phyloP scores from a whole-genome alignment of 139 green algal genomes.

The Parachlorella kessleri region DNA sequence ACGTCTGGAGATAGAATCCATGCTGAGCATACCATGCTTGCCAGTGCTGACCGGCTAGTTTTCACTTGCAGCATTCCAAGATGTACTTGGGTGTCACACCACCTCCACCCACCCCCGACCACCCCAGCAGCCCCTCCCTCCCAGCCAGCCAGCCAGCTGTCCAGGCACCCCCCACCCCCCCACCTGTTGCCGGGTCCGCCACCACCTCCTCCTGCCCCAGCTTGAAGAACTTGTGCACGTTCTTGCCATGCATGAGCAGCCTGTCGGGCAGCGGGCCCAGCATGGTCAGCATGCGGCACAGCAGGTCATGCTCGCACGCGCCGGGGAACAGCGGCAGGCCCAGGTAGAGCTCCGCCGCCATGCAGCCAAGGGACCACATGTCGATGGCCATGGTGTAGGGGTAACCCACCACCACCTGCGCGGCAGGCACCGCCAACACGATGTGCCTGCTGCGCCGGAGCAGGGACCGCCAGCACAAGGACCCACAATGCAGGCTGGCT shows the following conservation, averaged over 20 bases:
- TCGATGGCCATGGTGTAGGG: conserved; percentile 32
- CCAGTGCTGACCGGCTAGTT: too few species aligned
- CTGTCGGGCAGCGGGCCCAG: conserved; percentile 73
- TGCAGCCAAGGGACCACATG: conserved; percentile 28
- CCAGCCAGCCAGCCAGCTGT: too few species aligned
- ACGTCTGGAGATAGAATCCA: too few species aligned
- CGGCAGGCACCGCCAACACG: conserved; percentile 44
- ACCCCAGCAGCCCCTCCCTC: too few species aligned
- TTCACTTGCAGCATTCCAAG: too few species aligned
- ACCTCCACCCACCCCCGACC: too few species aligned
- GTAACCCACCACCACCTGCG: conserved; percentile 40
- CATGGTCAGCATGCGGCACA: conserved; percentile 85
- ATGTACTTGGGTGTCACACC: too few species aligned
- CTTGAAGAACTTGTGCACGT: conserved; percentile 84
- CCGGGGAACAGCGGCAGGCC: conserved; percentile 93
- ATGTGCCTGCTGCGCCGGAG: too few species aligned
- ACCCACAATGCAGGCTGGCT: conserved; percentile 96
- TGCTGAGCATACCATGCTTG: too few species aligned
- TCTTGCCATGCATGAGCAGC: conserved; percentile 70
- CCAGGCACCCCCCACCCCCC: too few species aligned
- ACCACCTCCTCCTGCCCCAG: conserved; percentile 18
- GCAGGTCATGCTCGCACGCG: conserved; percentile 92
- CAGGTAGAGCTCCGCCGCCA: conserved; percentile 36
- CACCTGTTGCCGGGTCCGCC: not conserved
- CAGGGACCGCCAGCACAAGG: too few species aligned